Evolutionary conservation across 345 rosid genomes (phyloP), one percentile per base, ranked within the genome.

Genomic region (Excoecaria cochinchinensis): DNA sequence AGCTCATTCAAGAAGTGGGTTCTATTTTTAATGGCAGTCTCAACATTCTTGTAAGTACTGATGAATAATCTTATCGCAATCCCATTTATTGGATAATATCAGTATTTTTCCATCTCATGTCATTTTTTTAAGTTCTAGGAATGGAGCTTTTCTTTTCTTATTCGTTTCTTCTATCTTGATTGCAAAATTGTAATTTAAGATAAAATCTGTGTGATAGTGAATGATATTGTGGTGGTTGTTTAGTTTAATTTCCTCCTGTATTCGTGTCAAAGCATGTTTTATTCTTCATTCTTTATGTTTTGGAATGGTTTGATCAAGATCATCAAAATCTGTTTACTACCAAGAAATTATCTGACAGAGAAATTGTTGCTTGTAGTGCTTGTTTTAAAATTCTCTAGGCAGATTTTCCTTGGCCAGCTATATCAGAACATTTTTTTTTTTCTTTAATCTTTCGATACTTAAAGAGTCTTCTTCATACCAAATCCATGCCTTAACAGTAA

Each of bases 1-100:
- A 80, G 66, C 80, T 93, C 72, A 85, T 90, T 16, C 69, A 82
- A 65, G 87, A 93, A 50, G 93, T 87, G 65, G 81, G 80, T 11
- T 79, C 87, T 47, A 51, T 78, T 62, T 89, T 85, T 78, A 70
- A 51, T 47, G 93, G 93, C 82, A 84, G 81, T 81, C 89, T 93
- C 70, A 85, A 90, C 75, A 89, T 93, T 55, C 89, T 93, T 51
- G 98, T 90, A 65, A 86, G 89, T 75, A 55, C 31, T 31, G 31
- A 31, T 31, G 31, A 31, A 67, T 22, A 19, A 21, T 6, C 4
- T 69, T 14, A 19, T 63, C 47, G 15, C 40, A 67, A 15, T 15
- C 36, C 19, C 71, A 21, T 47, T 4, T 69, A 31, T 50, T 69
- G 56, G 21, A 48, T 48, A 16, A 13, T 50, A 12, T 66, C 17